These are phyloP conservation scores for Kernera saxatilis DNA, from an alignment of 345 rosid species.

Conservation along the genomic window DNA sequence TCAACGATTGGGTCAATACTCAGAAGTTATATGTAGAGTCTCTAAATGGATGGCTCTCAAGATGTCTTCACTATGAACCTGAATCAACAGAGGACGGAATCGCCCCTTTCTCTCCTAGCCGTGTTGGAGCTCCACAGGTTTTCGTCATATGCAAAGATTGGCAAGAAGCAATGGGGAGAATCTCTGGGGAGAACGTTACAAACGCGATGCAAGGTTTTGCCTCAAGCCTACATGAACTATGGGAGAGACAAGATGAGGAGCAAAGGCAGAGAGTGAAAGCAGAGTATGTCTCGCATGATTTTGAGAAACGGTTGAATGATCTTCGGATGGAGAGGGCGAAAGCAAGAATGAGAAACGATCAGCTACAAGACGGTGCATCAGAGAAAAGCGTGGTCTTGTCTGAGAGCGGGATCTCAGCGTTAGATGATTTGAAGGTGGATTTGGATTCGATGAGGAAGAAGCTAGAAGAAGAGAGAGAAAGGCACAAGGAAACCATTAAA, in stretches of 20 bases:
- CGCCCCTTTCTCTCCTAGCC: conserved; percentile 83
- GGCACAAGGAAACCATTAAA: conserved; percentile 68
- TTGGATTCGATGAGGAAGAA: conserved; percentile 80
- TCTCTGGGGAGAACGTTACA: conserved; percentile 64
- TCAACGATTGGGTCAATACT: conserved; percentile 61
- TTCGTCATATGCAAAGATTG: conserved; percentile 88
- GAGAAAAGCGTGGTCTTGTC: conserved; percentile 57
- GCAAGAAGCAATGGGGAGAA: conserved; percentile 63
- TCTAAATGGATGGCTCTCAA: conserved; percentile 76
- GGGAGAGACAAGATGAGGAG: conserved; percentile 92
- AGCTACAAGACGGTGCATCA: conserved; percentile 53
- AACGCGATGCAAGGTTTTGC: conserved; percentile 66
- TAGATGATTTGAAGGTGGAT: conserved; percentile 85
- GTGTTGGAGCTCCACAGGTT: conserved; percentile 75
- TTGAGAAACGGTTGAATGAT: conserved; percentile 60
- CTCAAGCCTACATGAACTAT: conserved; percentile 54
- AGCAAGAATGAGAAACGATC: conserved; percentile 36
- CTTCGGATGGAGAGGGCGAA: conserved; percentile 51
- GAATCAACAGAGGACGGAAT: conserved; percentile 79
- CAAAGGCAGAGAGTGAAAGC: conserved; percentile 71
- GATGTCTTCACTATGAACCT: conserved; percentile 57
- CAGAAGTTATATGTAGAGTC: conserved; percentile 73
- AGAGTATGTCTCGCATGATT: conserved; percentile 70
- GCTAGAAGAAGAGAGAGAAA: conserved; percentile 63
- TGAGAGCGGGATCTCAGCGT: conserved; percentile 58